Evolutionary conservation across 306 rosid species (phyloP).

Genomic region (Cicer cuneatum): DNA sequence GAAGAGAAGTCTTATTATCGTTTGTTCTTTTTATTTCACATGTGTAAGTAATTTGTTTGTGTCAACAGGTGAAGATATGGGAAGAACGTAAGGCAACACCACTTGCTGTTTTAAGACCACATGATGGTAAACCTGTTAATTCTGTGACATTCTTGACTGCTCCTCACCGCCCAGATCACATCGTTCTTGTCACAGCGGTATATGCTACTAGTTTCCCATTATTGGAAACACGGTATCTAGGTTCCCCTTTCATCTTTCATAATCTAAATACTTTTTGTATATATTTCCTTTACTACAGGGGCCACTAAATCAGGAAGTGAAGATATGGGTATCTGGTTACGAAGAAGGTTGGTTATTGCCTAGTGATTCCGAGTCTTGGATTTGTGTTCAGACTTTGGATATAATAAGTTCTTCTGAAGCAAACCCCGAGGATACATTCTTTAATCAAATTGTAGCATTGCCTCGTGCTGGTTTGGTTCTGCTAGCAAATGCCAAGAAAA

Average conservation of each 20-base stretch:
- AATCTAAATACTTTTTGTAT: constrained; percentile 30
- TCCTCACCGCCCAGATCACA: constrained; percentile 76
- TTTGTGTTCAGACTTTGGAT: constrained; percentile 67
- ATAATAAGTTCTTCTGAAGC: constrained; percentile 62
- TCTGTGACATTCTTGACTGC: constrained; percentile 78
- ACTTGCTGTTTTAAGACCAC: constrained; percentile 68
- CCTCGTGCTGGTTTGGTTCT: constrained; percentile 67
- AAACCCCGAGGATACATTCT: constrained; percentile 65
- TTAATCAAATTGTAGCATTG: constrained; percentile 69
- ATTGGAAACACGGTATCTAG: constrained; percentile 29
- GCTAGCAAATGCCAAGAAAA: constrained; percentile 82
- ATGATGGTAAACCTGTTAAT: constrained; percentile 71
- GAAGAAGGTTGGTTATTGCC: constrained; percentile 86
- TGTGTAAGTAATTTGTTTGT: constrained; percentile 34
- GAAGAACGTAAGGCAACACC: constrained; percentile 69
- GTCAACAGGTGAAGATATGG: constrained; percentile 77
- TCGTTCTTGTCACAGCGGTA: constrained; percentile 77
- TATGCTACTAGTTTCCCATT: constrained; percentile 40
- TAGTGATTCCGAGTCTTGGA: constrained; percentile 75
- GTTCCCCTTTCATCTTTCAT: constrained; percentile 34
- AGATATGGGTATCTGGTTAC: constrained; percentile 69
- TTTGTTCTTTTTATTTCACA: constrained; percentile 23
- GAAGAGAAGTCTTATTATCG: constrained; percentile 2
- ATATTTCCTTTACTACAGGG: constrained; percentile 57
- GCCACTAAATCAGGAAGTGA: constrained; percentile 67